Conservation (phyloP, 1,284 basidiomycete species). For the Ustilago curta region DNA sequence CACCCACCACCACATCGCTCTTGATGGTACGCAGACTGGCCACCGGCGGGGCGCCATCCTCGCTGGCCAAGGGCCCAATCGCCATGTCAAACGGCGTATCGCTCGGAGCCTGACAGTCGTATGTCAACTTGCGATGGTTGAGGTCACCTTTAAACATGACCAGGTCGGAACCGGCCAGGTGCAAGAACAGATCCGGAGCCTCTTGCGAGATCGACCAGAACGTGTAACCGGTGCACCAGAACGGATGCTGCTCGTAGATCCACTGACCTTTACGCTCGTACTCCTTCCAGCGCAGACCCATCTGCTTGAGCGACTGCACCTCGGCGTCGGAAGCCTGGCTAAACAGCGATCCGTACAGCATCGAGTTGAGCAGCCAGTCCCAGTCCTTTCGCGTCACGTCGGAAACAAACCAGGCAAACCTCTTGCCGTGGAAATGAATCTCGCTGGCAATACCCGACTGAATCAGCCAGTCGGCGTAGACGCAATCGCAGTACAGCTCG, state of each 20-base stretch:
- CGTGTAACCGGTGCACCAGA: slow-evolving; percentile 69
- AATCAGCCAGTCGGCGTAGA: slow-evolving; percentile 88
- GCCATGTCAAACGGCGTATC: slow-evolving; percentile 90
- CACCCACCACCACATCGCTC: slow-evolving; percentile 80
- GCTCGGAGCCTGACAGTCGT: slow-evolving; percentile 77
- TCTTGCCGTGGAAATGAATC: slow-evolving; percentile 88
- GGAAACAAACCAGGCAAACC: slow-evolving; percentile 72
- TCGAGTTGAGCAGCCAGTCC: slow-evolving; percentile 78
- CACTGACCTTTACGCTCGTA: slow-evolving; percentile 94
- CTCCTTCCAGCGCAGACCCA: slow-evolving; percentile 89
- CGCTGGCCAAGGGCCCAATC: slow-evolving; percentile 91
- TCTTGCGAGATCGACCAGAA: slow-evolving; percentile 86
- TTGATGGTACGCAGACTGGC: slow-evolving; percentile 67
- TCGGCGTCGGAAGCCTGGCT: slow-evolving; percentile 86
- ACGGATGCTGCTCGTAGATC: slow-evolving; percentile 93
- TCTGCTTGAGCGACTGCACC: slow-evolving; percentile 81
- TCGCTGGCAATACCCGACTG: slow-evolving; percentile 88
- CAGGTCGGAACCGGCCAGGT: slow-evolving; percentile 88
- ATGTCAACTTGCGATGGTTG: slow-evolving; percentile 84
- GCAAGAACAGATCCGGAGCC: slow-evolving; percentile 83
- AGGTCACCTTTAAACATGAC: slow-evolving; percentile 96
- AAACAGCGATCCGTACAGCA: slow-evolving; percentile 71
- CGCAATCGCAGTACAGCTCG: slow-evolving; percentile 95
- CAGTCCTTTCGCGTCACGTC: slow-evolving; percentile 97
- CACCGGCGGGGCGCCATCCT: slow-evolving; percentile 87